These are phyloP conservation scores for Centrapalus pauciflorus DNA, from an alignment of 129 eudicot genomes.

Conservation along the genomic window DNA sequence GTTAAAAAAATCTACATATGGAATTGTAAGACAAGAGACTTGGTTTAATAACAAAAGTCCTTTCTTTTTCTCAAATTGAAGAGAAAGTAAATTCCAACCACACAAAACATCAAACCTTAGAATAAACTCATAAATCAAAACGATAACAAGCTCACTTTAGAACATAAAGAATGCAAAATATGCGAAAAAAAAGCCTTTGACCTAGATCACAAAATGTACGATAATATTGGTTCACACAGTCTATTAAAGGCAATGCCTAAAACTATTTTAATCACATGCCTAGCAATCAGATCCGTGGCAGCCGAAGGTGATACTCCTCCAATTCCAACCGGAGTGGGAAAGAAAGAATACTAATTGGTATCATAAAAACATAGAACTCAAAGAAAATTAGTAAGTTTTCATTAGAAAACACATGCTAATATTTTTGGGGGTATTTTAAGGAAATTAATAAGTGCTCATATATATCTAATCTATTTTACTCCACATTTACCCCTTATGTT, in stretches of 20 bases:
- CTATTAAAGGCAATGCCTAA: constrained; percentile 8
- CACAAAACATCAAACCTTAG: too few relatives aligned
- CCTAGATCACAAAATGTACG: too few relatives aligned
- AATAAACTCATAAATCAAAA: too few relatives aligned
- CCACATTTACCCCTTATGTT: too few relatives aligned
- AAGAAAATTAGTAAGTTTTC: neutral
- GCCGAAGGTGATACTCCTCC: constrained; percentile 99
- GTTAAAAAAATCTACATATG: too few relatives aligned
- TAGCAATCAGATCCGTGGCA: constrained; percentile 97
- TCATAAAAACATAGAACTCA: neutral
- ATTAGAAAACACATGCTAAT: neutral
- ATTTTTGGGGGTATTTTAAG: neutral
- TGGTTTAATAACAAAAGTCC: too few relatives aligned
- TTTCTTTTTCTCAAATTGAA: too few relatives aligned
- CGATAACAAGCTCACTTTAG: too few relatives aligned
- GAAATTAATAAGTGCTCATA: neutral
- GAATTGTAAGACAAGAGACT: too few relatives aligned
- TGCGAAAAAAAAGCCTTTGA: too few relatives aligned
- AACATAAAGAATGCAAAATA: neutral
- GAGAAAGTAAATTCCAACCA: too few relatives aligned
- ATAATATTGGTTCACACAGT: constrained; percentile 2
- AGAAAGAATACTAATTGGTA: neutral
- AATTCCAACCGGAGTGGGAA: constrained; percentile 75
- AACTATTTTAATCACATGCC: constrained; percentile 39
- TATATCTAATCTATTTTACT: too few relatives aligned